Conservation (phyloP, 2,329 filamentous ascomycete species). For the Stemphylium vesicarium region DNA sequence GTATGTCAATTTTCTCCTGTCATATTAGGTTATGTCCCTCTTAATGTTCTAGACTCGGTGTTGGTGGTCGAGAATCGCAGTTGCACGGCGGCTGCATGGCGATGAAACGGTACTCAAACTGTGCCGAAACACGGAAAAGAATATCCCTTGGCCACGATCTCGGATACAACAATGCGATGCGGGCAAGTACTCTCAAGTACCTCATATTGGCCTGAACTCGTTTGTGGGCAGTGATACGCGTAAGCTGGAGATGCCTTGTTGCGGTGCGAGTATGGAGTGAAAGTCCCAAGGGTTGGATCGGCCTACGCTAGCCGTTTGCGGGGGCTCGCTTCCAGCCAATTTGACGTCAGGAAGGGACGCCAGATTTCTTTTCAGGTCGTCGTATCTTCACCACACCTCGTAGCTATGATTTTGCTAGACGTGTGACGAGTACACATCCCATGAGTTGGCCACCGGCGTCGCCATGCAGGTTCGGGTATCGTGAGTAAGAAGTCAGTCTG, state of each 20-base stretch:
- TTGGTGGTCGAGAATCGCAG: not conserved
- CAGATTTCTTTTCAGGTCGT: not conserved
- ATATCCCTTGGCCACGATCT: conserved; percentile 6
- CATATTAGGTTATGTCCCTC: not conserved
- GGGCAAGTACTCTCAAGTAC: not conserved
- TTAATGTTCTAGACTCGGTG: not conserved
- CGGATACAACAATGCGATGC: conserved; percentile 2
- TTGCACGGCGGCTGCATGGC: conserved; percentile 1
- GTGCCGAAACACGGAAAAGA: conserved; percentile 27
- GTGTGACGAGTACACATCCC: too few relatives aligned
- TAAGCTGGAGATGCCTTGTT: not conserved
- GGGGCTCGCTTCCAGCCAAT: not conserved
- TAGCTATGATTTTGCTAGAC: too few relatives aligned
- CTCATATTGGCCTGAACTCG: not conserved
- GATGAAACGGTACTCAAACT: conserved; percentile 40
- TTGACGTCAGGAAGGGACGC: not conserved
- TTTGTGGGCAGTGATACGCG: not conserved
- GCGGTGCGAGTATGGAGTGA: not conserved
- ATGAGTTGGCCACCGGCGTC: too few relatives aligned
- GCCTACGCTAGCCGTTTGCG: conserved; percentile 6
- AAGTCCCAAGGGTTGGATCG: not conserved
- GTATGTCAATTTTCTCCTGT: not conserved
- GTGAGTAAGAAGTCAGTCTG: too few relatives aligned
- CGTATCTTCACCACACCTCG: not conserved
- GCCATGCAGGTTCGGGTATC: too few relatives aligned